Conservation (phyloP, 768 basidiomycete species). For the Pleurotus tuoliensis region DNA sequence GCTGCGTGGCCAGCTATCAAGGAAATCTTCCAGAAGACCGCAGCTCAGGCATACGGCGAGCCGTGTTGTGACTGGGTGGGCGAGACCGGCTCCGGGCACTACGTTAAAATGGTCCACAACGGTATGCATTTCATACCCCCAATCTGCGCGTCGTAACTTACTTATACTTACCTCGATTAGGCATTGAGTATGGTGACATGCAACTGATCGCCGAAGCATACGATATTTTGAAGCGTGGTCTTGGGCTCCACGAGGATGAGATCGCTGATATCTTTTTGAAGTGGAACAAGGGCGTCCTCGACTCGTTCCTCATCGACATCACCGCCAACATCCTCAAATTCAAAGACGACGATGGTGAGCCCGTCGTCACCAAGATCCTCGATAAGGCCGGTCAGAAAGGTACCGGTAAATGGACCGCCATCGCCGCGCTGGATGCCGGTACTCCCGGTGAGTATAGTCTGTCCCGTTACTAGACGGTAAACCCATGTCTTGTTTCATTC, state of each 20-base stretch:
- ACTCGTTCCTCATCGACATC: conserved; percentile 99
- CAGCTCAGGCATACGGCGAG: conserved; percentile 91
- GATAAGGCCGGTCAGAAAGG: conserved; percentile 98
- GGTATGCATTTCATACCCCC: conserved; percentile 37
- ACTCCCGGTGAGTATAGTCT: conserved; percentile 57
- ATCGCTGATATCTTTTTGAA: conserved; percentile 91
- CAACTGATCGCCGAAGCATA: conserved; percentile 98
- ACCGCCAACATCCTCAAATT: conserved; percentile 95
- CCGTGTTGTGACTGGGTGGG: conserved; percentile 99
- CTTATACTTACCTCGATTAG: conserved; percentile 40
- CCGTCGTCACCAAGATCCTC: conserved; percentile 90
- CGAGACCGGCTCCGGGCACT: conserved; percentile 92
- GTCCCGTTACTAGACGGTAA: conserved; percentile 4
- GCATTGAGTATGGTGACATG: conserved; percentile 99
- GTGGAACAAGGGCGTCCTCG: conserved; percentile 99
- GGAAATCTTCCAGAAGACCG: conserved; percentile 97
- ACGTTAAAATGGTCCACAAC: conserved; percentile 99
- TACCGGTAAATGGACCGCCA: conserved; percentile 99
- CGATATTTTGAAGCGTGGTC: conserved; percentile 96
- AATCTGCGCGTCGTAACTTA: conserved; percentile 1
- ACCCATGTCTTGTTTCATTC: conserved; percentile 14
- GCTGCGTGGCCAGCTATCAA: conserved; percentile 97
- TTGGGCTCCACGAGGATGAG: conserved; percentile 81
- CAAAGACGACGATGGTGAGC: conserved; percentile 92
- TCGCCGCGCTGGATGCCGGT: conserved; percentile 92